Evolutionary conservation across 345 rosid genomes (phyloP).

Genomic region (Bruguiera gymnorhiza): DNA sequence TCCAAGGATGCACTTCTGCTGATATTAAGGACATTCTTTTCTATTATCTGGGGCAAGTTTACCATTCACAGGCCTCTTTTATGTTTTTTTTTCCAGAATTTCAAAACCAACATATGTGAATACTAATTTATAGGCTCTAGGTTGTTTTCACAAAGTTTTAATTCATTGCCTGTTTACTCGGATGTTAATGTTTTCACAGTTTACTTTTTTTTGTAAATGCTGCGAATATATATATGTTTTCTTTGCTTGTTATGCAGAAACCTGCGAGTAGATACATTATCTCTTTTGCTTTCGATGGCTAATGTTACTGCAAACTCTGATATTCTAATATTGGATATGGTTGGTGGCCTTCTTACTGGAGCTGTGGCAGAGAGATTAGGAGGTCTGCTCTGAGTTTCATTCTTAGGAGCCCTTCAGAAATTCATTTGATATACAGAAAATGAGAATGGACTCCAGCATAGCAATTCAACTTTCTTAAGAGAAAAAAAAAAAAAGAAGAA

Average conservation of each 20-base stretch:
- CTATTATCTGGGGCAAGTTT: too few relatives aligned
- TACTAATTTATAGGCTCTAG: too few relatives aligned
- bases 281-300: slow-evolving; percentile 81
- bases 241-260: slow-evolving; percentile 43
- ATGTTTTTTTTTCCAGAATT: too few relatives aligned
- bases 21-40: too few relatives aligned
- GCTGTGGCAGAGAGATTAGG: slow-evolving; percentile 94
- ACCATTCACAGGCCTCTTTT: too few relatives aligned
- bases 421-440: not conserved
- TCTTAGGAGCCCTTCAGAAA: not conserved
- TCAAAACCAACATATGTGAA: too few relatives aligned
- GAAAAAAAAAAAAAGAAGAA: not conserved
- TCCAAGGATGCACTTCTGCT: too few relatives aligned
- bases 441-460: not conserved
- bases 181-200: not conserved
- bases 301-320: slow-evolving; percentile 74
- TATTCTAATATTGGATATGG: slow-evolving; percentile 81
- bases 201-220: not conserved
- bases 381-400: slow-evolving; percentile 38
- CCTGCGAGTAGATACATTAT: slow-evolving; percentile 74
- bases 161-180: too few relatives aligned
- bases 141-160: too few relatives aligned
- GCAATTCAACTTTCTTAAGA: not conserved
- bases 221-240: not conserved
- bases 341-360: slow-evolving; percentile 92